These are phyloP conservation scores for Pichia heedii DNA, from an alignment of 805 yeast genomes.

Conservation along the genomic window DNA sequence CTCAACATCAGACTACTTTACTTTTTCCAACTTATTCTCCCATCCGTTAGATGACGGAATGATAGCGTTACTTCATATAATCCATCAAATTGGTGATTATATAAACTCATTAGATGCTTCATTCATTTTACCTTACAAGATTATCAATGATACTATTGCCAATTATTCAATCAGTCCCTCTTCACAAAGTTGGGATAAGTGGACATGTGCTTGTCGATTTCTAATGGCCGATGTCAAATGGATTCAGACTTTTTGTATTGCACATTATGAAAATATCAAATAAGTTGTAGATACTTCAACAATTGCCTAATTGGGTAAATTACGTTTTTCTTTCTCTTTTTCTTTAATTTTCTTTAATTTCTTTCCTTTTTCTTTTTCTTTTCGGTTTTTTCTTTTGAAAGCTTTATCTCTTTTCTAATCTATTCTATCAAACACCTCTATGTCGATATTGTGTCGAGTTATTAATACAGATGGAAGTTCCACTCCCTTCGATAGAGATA, in stretches of 20 bases:
- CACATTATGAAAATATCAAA: constrained; percentile 13
- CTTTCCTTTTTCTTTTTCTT: no score
- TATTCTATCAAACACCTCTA: background rate
- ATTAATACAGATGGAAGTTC: background rate
- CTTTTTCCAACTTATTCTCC: constrained; percentile 60
- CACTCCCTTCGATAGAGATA: background rate
- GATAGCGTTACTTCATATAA: constrained; percentile 18
- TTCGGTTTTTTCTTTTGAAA: no score
- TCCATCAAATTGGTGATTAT: constrained; percentile 40
- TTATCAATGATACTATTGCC: constrained; percentile 65
- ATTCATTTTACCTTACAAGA: constrained; percentile 65
- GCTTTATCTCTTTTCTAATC: background rate
- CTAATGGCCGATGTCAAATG: constrained; percentile 74
- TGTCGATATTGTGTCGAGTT: background rate
- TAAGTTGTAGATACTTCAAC: background rate
- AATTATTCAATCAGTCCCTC: constrained; percentile 50
- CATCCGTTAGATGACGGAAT: constrained; percentile 30
- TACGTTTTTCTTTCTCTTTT: background rate
- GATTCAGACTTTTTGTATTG: constrained; percentile 68
- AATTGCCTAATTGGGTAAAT: background rate
- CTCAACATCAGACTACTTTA: constrained; percentile 65
- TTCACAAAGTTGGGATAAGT: constrained; percentile 55
- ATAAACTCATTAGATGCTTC: constrained; percentile 39
- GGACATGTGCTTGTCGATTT: constrained; percentile 87
- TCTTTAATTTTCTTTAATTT: background rate